Conservation (phyloP, 805 yeast genomes). For the Saturnispora dispora region DNA sequence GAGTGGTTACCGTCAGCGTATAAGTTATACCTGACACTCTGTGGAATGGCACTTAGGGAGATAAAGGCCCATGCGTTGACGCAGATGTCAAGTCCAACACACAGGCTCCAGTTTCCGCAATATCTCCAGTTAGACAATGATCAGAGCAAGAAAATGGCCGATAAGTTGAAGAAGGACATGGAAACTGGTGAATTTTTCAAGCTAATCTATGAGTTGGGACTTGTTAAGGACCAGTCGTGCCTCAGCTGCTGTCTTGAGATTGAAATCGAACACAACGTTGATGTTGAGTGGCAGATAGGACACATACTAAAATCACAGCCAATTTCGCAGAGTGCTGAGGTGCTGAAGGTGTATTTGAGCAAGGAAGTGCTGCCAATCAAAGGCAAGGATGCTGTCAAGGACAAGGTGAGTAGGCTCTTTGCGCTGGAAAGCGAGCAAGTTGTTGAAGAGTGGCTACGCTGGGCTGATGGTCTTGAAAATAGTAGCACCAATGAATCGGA, state of each 20-base stretch:
- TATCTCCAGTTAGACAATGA: neutral
- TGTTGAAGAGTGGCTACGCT: slow-evolving; percentile 1
- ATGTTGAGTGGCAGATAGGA: slow-evolving; percentile 7
- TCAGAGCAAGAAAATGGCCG: neutral
- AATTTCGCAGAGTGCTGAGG: neutral
- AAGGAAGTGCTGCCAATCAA: neutral
- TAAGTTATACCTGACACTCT: neutral
- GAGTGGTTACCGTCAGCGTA: slow-evolving; percentile 1
- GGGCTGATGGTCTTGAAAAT: slow-evolving; percentile 1
- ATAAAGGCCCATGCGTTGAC: neutral
- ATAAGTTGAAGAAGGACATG: neutral
- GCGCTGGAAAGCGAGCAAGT: slow-evolving; percentile 2
- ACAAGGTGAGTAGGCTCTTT: neutral
- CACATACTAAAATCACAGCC: slow-evolving; percentile 4
- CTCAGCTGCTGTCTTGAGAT: neutral
- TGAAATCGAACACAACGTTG: neutral
- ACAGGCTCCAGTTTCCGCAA: neutral
- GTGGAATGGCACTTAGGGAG: neutral
- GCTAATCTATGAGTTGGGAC: slow-evolving; percentile 1
- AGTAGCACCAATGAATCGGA: neutral
- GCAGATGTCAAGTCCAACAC: neutral
- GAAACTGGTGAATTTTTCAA: neutral
- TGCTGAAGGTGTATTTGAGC: neutral
- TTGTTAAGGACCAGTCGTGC: neutral
- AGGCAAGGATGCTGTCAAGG: slow-evolving; percentile 1